Conservation (phyloP, 192 early-diverging fungal genomes). For the Entomortierella chlamydospora region DNA sequence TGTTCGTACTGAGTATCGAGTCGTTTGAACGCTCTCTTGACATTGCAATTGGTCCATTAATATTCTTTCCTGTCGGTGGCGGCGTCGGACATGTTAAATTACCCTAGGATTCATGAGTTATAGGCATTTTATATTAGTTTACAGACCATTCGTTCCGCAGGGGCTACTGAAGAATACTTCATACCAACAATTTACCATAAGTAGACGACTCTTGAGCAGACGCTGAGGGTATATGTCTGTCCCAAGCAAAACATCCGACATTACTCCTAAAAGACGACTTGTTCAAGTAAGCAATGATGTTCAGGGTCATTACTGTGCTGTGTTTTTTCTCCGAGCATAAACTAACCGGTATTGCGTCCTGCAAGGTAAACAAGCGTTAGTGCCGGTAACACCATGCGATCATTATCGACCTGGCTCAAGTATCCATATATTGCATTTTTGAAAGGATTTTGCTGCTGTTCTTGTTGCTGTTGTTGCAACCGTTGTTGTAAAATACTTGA, state of each 20-base stretch:
- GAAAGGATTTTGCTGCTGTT: constrained; percentile 47
- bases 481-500: neutral
- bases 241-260: constrained; percentile 51
- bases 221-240: constrained; percentile 57
- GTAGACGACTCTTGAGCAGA: constrained; percentile 40
- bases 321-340: neutral
- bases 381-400: constrained; percentile 47
- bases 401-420: constrained; percentile 27
- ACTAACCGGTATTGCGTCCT: constrained; percentile 46
- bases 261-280: constrained; percentile 10
- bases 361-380: constrained; percentile 51
- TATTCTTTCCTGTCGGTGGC: neutral
- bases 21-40: constrained; percentile 28
- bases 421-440: constrained; percentile 48
- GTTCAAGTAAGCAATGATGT: neutral
- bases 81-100: constrained; percentile 27
- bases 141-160: no score
- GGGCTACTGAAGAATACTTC: no score
- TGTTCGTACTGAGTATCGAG: constrained; percentile 23
- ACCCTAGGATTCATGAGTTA: constrained; percentile 30
- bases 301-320: no score
- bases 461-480: constrained; percentile 5
- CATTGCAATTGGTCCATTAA: constrained; percentile 9
- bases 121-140: no score
- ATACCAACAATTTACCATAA: constrained; percentile 43